Evolutionary conservation across 768 basidiomycete genomes (phyloP), one percentile per base, ranked within the genome.

Genomic region (Cystofilobasidium macerans): DNA sequence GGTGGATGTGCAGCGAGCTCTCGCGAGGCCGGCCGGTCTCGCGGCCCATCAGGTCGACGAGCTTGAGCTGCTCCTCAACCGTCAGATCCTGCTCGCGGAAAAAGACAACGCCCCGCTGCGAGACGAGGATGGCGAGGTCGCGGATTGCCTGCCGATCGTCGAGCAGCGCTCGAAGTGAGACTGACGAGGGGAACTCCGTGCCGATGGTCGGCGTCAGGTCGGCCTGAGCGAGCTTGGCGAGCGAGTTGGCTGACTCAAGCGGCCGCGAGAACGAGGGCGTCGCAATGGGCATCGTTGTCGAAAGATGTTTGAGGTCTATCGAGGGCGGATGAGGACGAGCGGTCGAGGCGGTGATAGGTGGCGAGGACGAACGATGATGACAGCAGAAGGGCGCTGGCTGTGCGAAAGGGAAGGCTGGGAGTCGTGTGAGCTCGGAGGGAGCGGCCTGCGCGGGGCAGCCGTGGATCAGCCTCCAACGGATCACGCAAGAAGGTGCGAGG

Each of bases 61-160:
- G 80, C 59, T 76, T 70, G 65, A 79, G 80, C 75, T 84, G 82
- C 70, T 83, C 78, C 32, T 78, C 77, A 47, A 81, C 72, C 4
- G 73, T 77, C 60, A 85, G 72, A 69, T 81, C 78, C 72, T 84
- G 83, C 24, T 79, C 76, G 14, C 80, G 78, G 78, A 86, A 83
- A 76, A 86, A 86, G 7, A 85, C 83, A 54, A 85, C 84, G 3
- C 84, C 83, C 36, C 84, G 81, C 59, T 78, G 57, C 13, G 64
- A 65, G 28, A 65, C 71, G 47, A 83, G 78, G 3, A 78, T 77
- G 0, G 83, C 82, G 8, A 85, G 79, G 70, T 84, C 83, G 26
- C 77, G 77, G 67, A 84, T 73, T 70, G 83, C 79, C 8, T 76
- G 72, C 1, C 79, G 79, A 0, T 73, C 69, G 28, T 28, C 26